Conservation (phyloP, 306 rosid genomes). For the Fragaria iinumae region DNA sequence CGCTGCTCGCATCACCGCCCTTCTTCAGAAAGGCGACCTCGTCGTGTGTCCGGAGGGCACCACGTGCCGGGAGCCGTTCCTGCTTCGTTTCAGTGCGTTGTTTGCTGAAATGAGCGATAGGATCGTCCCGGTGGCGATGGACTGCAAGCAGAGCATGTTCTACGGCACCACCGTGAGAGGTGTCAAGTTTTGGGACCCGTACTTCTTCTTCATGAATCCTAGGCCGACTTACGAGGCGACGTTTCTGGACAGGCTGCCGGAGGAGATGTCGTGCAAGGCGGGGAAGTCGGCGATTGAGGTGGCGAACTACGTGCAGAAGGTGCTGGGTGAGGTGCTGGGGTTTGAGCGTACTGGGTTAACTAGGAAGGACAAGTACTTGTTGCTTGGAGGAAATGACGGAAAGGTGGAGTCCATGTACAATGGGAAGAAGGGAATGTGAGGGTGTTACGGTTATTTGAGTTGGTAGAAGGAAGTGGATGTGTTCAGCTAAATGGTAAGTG, state of each 20-base stretch:
- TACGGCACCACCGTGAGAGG: conserved; percentile 88
- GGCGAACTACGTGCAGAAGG: conserved; percentile 92
- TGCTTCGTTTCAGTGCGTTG: conserved; percentile 84
- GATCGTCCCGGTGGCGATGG: conserved; percentile 90
- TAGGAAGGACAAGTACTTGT: conserved; percentile 77
- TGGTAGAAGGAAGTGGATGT: background rate
- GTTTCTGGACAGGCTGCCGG: conserved; percentile 70
- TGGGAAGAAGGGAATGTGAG: conserved; percentile 45
- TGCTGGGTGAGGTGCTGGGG: conserved; percentile 69
- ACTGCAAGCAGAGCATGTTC: conserved; percentile 85
- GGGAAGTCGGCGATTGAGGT: conserved; percentile 90
- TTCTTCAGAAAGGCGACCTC: conserved; percentile 82
- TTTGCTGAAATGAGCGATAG: conserved; percentile 92
- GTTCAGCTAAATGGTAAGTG: background rate
- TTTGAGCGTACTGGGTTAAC: conserved; percentile 84
- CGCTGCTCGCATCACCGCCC: conserved; percentile 61
- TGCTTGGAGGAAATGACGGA: conserved; percentile 96
- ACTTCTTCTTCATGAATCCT: conserved; percentile 96
- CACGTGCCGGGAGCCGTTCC: conserved; percentile 76
- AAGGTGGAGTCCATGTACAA: conserved; percentile 80
- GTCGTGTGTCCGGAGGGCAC: conserved; percentile 98
- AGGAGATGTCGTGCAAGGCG: conserved; percentile 63
- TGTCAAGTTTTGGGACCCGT: conserved; percentile 91
- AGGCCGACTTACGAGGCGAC: conserved; percentile 74
- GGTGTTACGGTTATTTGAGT: background rate